Percentiles rank a stretch among this genome's conserved stretches.
Evolutionary conservation across 2,329 filamentous ascomycete species (phyloP).

Genomic region (Didymella glomerata): DNA sequence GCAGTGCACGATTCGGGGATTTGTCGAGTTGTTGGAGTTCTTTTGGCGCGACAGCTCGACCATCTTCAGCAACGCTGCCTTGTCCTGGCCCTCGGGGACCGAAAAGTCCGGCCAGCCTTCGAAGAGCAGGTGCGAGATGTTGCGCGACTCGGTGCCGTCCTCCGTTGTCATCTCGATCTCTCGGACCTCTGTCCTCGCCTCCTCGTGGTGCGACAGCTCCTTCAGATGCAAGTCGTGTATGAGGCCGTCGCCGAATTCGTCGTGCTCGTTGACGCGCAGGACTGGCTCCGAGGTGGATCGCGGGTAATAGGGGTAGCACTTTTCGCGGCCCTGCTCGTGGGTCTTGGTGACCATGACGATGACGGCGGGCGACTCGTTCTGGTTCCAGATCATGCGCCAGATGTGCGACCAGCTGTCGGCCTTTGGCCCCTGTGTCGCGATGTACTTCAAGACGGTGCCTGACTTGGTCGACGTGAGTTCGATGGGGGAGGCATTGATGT

Average conservation of each 20-base stretch:
- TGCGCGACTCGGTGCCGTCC: slow-evolving; percentile 62
- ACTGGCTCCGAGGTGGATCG: slow-evolving; percentile 49
- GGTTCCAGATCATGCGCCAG: slow-evolving; percentile 95
- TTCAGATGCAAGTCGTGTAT: slow-evolving; percentile 72
- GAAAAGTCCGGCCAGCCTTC: slow-evolving; percentile 90
- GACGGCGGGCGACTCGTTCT: slow-evolving; percentile 73
- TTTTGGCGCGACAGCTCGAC: slow-evolving; percentile 72
- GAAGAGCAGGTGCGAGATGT: slow-evolving; percentile 86
- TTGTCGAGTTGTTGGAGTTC: slow-evolving; percentile 58
- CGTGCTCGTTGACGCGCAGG: slow-evolving; percentile 66
- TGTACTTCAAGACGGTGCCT: slow-evolving; percentile 68
- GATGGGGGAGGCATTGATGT: slow-evolving; percentile 63
- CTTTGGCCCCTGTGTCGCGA: slow-evolving; percentile 90
- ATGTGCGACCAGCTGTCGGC: slow-evolving; percentile 77
- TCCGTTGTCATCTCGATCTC: slow-evolving; percentile 67
- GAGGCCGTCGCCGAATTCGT: slow-evolving; percentile 72
- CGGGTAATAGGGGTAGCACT: slow-evolving; percentile 92
- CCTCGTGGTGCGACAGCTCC: slow-evolving; percentile 63
- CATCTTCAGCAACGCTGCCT: slow-evolving; percentile 72
- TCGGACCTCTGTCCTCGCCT: slow-evolving; percentile 72
- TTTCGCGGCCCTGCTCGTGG: slow-evolving; percentile 77
- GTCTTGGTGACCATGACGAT: slow-evolving; percentile 96
- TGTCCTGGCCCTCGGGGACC: slow-evolving; percentile 74
- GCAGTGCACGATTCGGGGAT: slow-evolving; percentile 75
- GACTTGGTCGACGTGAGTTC: slow-evolving; percentile 53